Base-by-base conservation (phyloP, 176 grass and related monocot species). In the Rhynchospora pubera region DNA sequence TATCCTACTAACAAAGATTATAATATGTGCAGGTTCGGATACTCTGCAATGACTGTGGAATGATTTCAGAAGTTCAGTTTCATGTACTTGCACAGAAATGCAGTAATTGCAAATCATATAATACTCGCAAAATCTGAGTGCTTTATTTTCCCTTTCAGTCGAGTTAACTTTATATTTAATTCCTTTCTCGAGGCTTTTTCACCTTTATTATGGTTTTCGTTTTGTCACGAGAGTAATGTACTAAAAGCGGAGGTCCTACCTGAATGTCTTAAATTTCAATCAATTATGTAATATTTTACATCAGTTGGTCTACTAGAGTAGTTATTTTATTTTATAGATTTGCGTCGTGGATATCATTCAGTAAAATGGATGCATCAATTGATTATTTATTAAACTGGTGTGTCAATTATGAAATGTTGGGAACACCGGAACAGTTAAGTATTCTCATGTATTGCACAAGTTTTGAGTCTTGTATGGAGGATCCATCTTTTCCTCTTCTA, bases 81-180 rank as follows among this genome's bases (percentile, higher is more conserved):
- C 93, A 95, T 84, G 78, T 99, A 53, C 79, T 99, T 42, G 92
- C 92, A 0, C 89, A 95, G 65, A 99, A 99, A 87, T 99, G 96
- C 91, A 79, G 65, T n/a, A 89, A 32, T 72, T 99, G 92, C 87
- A 95, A 91, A 50, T 99, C 96, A 9, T 99, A 95, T 78, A 99
- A 99, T 75, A 99, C 96, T 51, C 92, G 92, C 11, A 89, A 91
- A 78, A 91, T 91, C 24, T 95, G 89, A 88, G 12, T 45, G 56
- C 18, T 53, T 6, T 9, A 52, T 5, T 32, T 39, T 32, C 12
- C 26, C n/a, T 26, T 26, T 18, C 13, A 32, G 0, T 5, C 5
- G 62, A 28, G 9, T 30, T 64, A 23, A 0, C 15, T 64, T 2
- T 64, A 26, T 26, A 63, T 48, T 71, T 2, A 48, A 47, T 73